Evolutionary conservation across 371 early-diverging fungal species (phyloP).

Genomic region (Mucor racemosus): DNA sequence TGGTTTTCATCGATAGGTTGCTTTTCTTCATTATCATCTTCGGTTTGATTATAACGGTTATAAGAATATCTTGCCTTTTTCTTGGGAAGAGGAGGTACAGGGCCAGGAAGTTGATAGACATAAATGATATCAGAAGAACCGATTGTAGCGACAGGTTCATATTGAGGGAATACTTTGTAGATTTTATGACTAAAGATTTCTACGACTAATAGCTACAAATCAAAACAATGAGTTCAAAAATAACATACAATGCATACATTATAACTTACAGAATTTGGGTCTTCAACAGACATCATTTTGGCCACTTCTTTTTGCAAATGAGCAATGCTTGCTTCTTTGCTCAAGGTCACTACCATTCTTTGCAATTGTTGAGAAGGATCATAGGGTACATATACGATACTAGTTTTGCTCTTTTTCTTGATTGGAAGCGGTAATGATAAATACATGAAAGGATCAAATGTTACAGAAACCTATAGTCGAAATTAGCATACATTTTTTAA

Average conservation of each 20-base stretch:
- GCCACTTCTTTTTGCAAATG: constrained; percentile 70
- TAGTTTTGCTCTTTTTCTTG: constrained; percentile 52
- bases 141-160: constrained; percentile 67
- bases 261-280: constrained; percentile 37
- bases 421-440: constrained; percentile 69
- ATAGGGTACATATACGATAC: constrained; percentile 61
- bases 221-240: no score
- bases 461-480: constrained; percentile 54
- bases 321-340: constrained; percentile 66
- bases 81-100: constrained; percentile 29
- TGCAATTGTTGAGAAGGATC: constrained; percentile 44
- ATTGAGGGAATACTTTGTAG: constrained; percentile 67
- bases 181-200: constrained; percentile 69
- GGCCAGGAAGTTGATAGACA: constrained; percentile 67
- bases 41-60: neutral
- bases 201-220: constrained; percentile 55
- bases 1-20: constrained; percentile 26
- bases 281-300: constrained; percentile 54
- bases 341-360: constrained; percentile 34
- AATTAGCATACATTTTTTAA: neutral
- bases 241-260: no score
- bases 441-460: constrained; percentile 78
- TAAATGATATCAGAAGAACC: constrained; percentile 65
- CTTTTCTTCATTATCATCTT: constrained; percentile 15
- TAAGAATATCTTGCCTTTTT: constrained; percentile 17